Conservation (phyloP, 345 rosid genomes). For the Sisymbrium altissimum region DNA sequence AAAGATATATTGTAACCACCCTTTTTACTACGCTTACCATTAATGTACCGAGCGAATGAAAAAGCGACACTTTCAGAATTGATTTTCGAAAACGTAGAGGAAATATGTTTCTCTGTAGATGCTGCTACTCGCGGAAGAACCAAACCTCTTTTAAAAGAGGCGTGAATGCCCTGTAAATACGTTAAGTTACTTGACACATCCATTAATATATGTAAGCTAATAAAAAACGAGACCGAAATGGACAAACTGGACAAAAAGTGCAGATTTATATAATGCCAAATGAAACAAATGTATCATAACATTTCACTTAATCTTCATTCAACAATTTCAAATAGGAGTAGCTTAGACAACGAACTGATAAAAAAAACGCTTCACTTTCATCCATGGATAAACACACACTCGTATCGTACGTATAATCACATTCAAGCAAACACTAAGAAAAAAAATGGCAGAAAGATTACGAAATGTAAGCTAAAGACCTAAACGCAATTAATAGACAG, state of each 20-base stretch:
- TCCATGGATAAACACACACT: not conserved
- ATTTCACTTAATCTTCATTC: not conserved
- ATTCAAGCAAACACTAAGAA: not conserved
- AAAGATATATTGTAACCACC: not conserved
- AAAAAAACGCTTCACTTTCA: not conserved
- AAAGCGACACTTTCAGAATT: conserved; percentile 24
- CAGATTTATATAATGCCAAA: not conserved
- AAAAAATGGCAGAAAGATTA: not conserved
- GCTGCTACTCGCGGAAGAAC: conserved; percentile 29
- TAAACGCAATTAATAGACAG: not conserved
- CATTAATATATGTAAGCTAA: not conserved
- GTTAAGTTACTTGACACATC: not conserved
- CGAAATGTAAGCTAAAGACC: not conserved
- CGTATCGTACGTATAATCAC: not conserved
- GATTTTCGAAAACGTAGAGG: conserved; percentile 12
- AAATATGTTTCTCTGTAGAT: conserved; percentile 30
- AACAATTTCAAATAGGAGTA: not conserved
- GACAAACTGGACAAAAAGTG: not conserved
- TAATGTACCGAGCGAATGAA: conserved; percentile 29
- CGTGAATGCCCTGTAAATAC: conserved; percentile 44
- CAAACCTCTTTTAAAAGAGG: conserved; percentile 38
- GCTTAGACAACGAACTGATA: not conserved
- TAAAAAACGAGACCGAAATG: not conserved
- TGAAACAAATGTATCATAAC: not conserved
- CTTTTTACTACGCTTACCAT: conserved; percentile 34